Percentiles rank a stretch among this genome's conserved stretches.
Conservation (phyloP, 2,329 filamentous ascomycete genomes). For the Ploettnerulaceae sp. region DNA sequence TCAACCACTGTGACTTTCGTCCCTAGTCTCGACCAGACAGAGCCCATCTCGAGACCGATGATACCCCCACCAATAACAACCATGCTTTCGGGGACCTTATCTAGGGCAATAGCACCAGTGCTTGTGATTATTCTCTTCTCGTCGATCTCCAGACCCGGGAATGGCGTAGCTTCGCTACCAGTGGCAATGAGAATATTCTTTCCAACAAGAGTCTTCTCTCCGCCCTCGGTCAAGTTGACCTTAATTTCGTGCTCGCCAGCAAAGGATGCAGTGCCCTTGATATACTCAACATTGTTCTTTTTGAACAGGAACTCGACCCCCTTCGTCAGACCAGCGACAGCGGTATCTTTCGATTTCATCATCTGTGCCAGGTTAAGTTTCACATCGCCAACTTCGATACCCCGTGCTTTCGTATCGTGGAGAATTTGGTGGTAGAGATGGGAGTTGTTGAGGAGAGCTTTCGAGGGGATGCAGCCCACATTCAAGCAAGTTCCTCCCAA, state of each 20-base stretch:
- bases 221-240: constrained; percentile 84
- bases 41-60: constrained; percentile 97
- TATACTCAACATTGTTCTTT: constrained; percentile 98
- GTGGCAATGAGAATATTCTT: constrained; percentile 99
- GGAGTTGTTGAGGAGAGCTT: constrained; percentile 99
- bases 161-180: constrained; percentile 90
- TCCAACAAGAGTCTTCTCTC: constrained; percentile 77
- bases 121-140: constrained; percentile 97
- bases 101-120: constrained; percentile 85
- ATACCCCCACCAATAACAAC: constrained; percentile 97
- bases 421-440: constrained; percentile 96
- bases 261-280: constrained; percentile 89
- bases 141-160: constrained; percentile 92
- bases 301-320: constrained; percentile 97
- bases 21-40: constrained; percentile 93
- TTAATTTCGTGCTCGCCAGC: constrained; percentile 86
- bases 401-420: constrained; percentile 94
- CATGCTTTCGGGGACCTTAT: constrained; percentile 93
- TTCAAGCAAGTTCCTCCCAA: constrained; percentile 97
- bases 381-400: constrained; percentile 95
- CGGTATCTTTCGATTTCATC: constrained; percentile 98
- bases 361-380: constrained; percentile 92
- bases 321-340: constrained; percentile 85
- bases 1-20: constrained; percentile 96
- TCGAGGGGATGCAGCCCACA: constrained; percentile 98